These are phyloP conservation scores for Umbelopsis sp. DNA, from an alignment of 371 early-diverging fungal genomes.

Conservation along the genomic window DNA sequence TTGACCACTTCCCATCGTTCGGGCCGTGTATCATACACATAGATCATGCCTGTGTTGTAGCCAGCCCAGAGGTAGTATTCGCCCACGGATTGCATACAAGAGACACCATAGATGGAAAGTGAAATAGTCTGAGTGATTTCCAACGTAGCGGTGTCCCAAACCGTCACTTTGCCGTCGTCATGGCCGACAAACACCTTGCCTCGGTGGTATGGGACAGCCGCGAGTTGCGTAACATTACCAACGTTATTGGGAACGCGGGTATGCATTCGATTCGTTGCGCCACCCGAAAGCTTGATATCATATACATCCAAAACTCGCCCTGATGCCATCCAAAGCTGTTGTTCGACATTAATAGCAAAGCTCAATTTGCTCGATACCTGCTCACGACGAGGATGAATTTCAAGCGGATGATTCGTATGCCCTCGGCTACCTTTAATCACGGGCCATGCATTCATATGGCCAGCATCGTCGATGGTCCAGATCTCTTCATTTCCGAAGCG, in stretches of 20 bases:
- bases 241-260: conserved; percentile 53
- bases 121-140: conserved; percentile 52
- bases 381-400: conserved; percentile 30
- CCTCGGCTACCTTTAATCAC: conserved; percentile 34
- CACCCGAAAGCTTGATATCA: conserved; percentile 30
- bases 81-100: conserved; percentile 62
- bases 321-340: conserved; percentile 64
- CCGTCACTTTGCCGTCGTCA: conserved; percentile 79
- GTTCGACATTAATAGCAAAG: conserved; percentile 51
- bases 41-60: conserved; percentile 79
- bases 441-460: conserved; percentile 73
- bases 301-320: conserved; percentile 59
- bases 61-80: conserved; percentile 80
- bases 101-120: conserved; percentile 72
- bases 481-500: conserved; percentile 57
- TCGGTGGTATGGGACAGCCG: conserved; percentile 49
- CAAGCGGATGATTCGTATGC: conserved; percentile 25
- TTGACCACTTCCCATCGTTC: conserved; percentile 67
- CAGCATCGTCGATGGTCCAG: conserved; percentile 80
- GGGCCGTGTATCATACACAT: conserved; percentile 69
- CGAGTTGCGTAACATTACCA: conserved; percentile 66
- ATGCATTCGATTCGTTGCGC: conserved; percentile 27
- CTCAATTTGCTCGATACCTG: conserved; percentile 22
- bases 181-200: conserved; percentile 71
- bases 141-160: conserved; percentile 66